Conservation (phyloP, 306 rosid genomes). For the Ammopiptanthus mongolicus region DNA sequence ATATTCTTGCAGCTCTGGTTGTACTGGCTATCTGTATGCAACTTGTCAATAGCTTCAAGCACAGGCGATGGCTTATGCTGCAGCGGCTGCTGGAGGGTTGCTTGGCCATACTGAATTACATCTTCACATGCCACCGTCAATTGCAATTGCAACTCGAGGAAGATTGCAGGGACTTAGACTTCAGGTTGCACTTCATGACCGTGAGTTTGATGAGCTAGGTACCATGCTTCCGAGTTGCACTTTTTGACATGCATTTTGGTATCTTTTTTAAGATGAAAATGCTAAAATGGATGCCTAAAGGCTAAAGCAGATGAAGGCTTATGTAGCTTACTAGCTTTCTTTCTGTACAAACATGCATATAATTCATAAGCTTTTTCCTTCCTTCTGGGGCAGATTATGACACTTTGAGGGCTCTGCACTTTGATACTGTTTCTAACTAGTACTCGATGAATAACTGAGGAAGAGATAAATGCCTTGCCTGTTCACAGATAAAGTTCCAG, state of each 20-base stretch:
- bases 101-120: conserved; percentile 66
- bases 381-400: conserved; percentile 37
- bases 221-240: not conserved
- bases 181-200: conserved; percentile 72
- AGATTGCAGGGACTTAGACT: conserved; percentile 70
- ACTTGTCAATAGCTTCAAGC: conserved; percentile 78
- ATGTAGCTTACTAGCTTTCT: not conserved
- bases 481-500: conserved; percentile 43
- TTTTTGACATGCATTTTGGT: not conserved
- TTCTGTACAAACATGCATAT: not conserved
- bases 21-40: conserved; percentile 70
- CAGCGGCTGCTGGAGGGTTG: conserved; percentile 56
- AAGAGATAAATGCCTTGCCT: conserved; percentile 58
- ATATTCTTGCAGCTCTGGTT: conserved; percentile 47
- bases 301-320: not conserved
- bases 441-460: conserved; percentile 49
- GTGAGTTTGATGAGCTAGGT: conserved; percentile 74
- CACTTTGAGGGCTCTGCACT: conserved; percentile 25
- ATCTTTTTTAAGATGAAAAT: not conserved
- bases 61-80: conserved; percentile 62
- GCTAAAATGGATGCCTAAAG: not conserved
- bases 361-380: not conserved
- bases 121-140: conserved; percentile 59
- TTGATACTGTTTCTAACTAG: conserved; percentile 27
- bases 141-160: conserved; percentile 63